Conservation (phyloP, 805 yeast species). For the Limtongia smithiae region DNA sequence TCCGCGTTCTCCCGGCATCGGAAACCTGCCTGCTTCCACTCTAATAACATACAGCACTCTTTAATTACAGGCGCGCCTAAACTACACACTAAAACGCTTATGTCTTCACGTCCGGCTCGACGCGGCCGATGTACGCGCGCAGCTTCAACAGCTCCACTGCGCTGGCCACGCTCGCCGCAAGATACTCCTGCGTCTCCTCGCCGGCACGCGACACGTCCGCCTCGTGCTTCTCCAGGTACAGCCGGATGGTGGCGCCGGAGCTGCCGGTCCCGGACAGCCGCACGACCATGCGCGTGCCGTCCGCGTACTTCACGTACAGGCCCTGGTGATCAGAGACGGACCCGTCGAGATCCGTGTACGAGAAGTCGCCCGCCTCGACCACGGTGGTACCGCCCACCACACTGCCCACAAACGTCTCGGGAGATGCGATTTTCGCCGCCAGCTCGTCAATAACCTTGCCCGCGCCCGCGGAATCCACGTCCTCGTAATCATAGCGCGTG, state of each 20-base stretch:
- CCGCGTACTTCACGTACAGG: constrained; percentile 70
- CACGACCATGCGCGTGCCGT: constrained; percentile 81
- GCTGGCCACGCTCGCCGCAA: constrained; percentile 56
- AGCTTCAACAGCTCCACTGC: constrained; percentile 69
- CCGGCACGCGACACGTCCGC: constrained; percentile 50
- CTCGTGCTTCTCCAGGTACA: constrained; percentile 83
- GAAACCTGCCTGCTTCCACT: no score
- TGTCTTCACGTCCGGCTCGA: constrained; percentile 85
- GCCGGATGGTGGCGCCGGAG: constrained; percentile 93
- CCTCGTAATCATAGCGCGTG: constrained; percentile 92
- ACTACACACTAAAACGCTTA: no score
- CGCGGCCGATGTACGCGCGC: constrained; percentile 70
- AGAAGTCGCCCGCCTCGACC: constrained; percentile 78
- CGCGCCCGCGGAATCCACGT: constrained; percentile 74
- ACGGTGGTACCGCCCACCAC: constrained; percentile 54
- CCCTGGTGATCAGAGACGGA: constrained; percentile 87
- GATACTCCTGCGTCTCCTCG: constrained; percentile 61
- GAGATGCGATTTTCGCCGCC: constrained; percentile 40
- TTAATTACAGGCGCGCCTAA: no score
- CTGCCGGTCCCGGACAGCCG: constrained; percentile 97
- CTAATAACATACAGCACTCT: no score
- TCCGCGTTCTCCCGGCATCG: no score
- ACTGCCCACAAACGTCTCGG: constrained; percentile 48
- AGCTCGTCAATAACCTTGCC: constrained; percentile 57
- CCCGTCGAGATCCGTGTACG: constrained; percentile 93